Percentiles rank a stretch among this genome's conserved stretches.
Conservation (phyloP, 192 early-diverging fungal species). For the Backusella sp. region DNA sequence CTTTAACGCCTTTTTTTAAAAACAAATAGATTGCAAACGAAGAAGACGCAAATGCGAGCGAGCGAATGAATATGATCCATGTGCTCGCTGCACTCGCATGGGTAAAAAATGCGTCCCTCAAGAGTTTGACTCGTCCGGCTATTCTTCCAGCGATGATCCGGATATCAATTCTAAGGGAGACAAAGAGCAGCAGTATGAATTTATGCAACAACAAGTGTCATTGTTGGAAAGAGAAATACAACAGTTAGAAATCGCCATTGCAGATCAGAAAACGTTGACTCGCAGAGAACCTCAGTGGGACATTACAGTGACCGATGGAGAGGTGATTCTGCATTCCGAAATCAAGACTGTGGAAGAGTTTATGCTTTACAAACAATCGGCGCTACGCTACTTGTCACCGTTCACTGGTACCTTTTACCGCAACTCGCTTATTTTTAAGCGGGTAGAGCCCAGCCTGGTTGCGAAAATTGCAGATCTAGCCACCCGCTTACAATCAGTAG, state of each 20-base stretch:
- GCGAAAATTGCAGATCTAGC: background rate
- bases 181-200: background rate
- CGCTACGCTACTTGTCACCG: conserved; percentile 1
- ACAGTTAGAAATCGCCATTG: conserved; percentile 1
- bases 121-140: background rate
- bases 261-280: background rate
- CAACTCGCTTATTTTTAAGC: background rate
- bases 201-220: background rate
- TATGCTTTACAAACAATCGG: background rate
- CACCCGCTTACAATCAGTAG: background rate
- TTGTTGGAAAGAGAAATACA: background rate
- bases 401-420: background rate
- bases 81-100: background rate
- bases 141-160: background rate
- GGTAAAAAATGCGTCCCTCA: background rate
- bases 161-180: background rate
- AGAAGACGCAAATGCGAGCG: conserved; percentile 11
- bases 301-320: background rate
- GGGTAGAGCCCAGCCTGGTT: background rate
- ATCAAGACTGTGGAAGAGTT: conserved; percentile 3
- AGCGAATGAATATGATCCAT: background rate
- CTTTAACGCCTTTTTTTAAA: background rate
- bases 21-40: conserved; percentile 8
- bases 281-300: background rate
- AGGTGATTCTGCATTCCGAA: background rate